Evolutionary conservation across 768 basidiomycete genomes (phyloP).

Genomic region (Mycena chlorophos): DNA sequence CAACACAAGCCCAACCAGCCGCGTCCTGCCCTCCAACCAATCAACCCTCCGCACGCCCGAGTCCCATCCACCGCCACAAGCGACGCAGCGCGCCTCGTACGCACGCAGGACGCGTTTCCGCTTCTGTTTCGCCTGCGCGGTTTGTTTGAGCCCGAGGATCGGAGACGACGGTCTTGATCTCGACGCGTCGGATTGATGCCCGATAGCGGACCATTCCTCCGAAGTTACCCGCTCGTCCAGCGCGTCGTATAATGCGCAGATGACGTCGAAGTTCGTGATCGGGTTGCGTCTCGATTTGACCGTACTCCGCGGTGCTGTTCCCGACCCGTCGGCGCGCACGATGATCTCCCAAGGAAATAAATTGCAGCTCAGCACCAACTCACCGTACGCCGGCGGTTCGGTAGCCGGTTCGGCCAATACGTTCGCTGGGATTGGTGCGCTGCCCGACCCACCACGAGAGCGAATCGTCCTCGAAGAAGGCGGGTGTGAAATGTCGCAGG

Average conservation of each 20-base stretch:
- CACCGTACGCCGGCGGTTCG: constrained; percentile 53
- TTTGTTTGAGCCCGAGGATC: constrained; percentile 29
- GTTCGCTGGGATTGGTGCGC: constrained; percentile 52
- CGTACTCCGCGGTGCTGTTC: neutral
- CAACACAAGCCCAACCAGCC: constrained; percentile 61
- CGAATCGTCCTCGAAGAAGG: constrained; percentile 60
- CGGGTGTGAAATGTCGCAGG: constrained; percentile 56
- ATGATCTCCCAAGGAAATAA: constrained; percentile 64
- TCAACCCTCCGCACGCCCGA: constrained; percentile 67
- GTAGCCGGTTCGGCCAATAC: constrained; percentile 66
- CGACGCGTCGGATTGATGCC: neutral
- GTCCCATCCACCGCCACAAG: constrained; percentile 66
- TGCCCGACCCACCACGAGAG: constrained; percentile 47
- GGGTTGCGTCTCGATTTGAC: constrained; percentile 22
- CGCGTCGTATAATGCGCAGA: constrained; percentile 58
- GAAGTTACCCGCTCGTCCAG: constrained; percentile 58
- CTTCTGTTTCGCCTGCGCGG: constrained; percentile 50
- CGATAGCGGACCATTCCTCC: constrained; percentile 55
- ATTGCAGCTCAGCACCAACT: constrained; percentile 53
- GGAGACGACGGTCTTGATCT: neutral
- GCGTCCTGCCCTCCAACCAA: constrained; percentile 63
- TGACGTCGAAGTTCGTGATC: constrained; percentile 64
- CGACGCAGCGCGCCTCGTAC: constrained; percentile 62
- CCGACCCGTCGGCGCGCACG: constrained; percentile 36
- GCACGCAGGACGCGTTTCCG: constrained; percentile 62